Base-by-base conservation (phyloP, 2,329 filamentous ascomycete species). In the Penicillium sp. region DNA sequence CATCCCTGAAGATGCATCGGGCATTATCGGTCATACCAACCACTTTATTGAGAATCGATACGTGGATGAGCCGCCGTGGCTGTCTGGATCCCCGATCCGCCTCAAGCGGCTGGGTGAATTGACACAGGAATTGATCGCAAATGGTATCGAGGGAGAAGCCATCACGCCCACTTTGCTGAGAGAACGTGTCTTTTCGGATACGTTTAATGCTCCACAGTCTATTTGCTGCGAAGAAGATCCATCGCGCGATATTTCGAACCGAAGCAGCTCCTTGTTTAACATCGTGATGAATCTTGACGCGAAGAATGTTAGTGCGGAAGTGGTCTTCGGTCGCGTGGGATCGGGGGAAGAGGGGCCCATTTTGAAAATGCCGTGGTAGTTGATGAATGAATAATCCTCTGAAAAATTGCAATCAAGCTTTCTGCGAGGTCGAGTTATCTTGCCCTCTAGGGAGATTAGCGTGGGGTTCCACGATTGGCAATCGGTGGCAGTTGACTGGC, bases 21-120 rank as follows among this genome's bases (percentile, higher is more conserved):
- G 70, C 2, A 65, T 72, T 7, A 64, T 76, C 9, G 70, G 63
- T 5, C 77, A 79, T 53, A 74, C 77, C 13, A 79, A 79, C 42
- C 77, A 79, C 45, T 69, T 78, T 24, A 53, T 74, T 21, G 65
- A 70, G 43, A 69, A 69, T 26, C 52, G 45, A 26, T 61, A 67
- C 45, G 68, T 73, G 1, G 50, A 63, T n/a, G 69, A 72, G 46
- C 65, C 67, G 0, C 56, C 60, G 1, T 71, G 69, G 66, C 50
- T 70, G 12, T 58, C 64, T 0, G 69, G 70, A 6, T 71, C 69
- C 24, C 63, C 69, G 2, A 59, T 70, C 6, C 65, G 71, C 9
- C 54, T 73, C 29, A 56, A 62, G 8, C 57, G 71, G 5, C 47
- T 64, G 3, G 45, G 48, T 6, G 42, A 68, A 18, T 51, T 73